Percentiles rank a stretch among this genome's conserved stretches.
These are phyloP conservation scores for Heritiera littoralis DNA, from an alignment of 345 rosid genomes.

Conservation along the genomic window DNA sequence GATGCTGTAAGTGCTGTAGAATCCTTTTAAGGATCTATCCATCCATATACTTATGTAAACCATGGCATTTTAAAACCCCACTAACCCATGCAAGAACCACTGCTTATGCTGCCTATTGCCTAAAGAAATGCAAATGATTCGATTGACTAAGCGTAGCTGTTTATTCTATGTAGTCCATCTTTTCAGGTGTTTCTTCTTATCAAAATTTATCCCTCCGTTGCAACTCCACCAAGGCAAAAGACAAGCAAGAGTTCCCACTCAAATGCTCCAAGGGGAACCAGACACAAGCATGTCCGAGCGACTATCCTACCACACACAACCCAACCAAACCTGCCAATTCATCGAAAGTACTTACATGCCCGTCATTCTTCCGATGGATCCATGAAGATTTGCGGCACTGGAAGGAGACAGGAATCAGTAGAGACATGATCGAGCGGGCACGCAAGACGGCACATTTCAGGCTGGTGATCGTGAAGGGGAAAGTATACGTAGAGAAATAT, in stretches of 20 bases:
- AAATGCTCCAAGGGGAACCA: background rate
- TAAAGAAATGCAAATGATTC: background rate
- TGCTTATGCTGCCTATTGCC: background rate
- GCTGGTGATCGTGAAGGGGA: conserved; percentile 56
- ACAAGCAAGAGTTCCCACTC: conserved; percentile 14
- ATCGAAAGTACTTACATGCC: conserved; percentile 38
- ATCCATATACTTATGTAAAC: background rate
- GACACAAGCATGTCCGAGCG: conserved; percentile 31
- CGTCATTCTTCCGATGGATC: conserved; percentile 74
- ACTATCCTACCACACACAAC: conserved; percentile 40
- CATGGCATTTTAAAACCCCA: background rate
- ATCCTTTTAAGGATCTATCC: background rate
- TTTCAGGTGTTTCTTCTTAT: conserved; percentile 18
- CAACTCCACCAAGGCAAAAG: background rate
- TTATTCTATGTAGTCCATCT: conserved; percentile 14
- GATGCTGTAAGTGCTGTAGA: conserved; percentile 10
- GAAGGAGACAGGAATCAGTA: conserved; percentile 58
- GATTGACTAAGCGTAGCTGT: background rate
- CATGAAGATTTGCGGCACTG: conserved; percentile 75
- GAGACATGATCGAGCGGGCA: conserved; percentile 56
- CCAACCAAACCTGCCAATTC: conserved; percentile 18
- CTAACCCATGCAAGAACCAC: background rate
- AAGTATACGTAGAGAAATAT: conserved; percentile 58
- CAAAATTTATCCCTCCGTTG: background rate
- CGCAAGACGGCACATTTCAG: conserved; percentile 58